Conservation (phyloP, 345 rosid genomes). For the Boechera retrofracta region DNA sequence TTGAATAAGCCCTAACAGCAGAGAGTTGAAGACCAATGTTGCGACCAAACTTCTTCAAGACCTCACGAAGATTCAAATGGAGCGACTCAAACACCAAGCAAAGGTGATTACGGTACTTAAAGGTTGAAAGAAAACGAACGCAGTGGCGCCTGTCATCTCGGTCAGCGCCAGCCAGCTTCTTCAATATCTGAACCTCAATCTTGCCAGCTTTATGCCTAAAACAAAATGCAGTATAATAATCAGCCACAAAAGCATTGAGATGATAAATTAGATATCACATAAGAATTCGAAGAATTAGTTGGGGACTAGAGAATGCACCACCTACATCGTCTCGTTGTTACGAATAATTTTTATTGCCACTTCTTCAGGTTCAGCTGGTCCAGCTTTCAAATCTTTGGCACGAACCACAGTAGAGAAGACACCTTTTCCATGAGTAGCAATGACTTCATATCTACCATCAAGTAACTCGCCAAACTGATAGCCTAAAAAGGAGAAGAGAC, state of each 20-base stretch:
- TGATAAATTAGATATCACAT: constrained; percentile 19
- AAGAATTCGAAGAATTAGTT: not conserved
- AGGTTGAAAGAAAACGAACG: constrained; percentile 87
- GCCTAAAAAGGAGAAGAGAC: constrained; percentile 52
- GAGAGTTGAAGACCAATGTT: constrained; percentile 97
- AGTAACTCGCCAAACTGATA: constrained; percentile 94
- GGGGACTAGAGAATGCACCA: constrained; percentile 30
- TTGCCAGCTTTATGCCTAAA: constrained; percentile 94
- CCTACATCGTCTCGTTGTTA: constrained; percentile 93
- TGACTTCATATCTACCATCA: constrained; percentile 93
- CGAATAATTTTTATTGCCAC: constrained; percentile 97
- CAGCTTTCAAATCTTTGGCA: constrained; percentile 83
- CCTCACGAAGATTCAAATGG: constrained; percentile 98
- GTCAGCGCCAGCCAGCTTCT: constrained; percentile 93
- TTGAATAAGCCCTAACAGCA: constrained; percentile 91
- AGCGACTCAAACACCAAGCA: constrained; percentile 99
- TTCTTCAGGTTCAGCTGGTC: constrained; percentile 73
- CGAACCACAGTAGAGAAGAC: constrained; percentile 97
- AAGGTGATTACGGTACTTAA: constrained; percentile 96
- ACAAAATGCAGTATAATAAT: constrained; percentile 29
- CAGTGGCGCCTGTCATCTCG: constrained; percentile 93
- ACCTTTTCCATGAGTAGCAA: constrained; percentile 98
- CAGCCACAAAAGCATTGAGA: constrained; percentile 17
- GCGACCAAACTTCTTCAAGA: constrained; percentile 99
- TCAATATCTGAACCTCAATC: constrained; percentile 85